Evolutionary conservation across 176 grass and related monocot species (phyloP), one percentile per base, ranked within the genome.

Genomic region (Eremochloa ophiuroides): DNA sequence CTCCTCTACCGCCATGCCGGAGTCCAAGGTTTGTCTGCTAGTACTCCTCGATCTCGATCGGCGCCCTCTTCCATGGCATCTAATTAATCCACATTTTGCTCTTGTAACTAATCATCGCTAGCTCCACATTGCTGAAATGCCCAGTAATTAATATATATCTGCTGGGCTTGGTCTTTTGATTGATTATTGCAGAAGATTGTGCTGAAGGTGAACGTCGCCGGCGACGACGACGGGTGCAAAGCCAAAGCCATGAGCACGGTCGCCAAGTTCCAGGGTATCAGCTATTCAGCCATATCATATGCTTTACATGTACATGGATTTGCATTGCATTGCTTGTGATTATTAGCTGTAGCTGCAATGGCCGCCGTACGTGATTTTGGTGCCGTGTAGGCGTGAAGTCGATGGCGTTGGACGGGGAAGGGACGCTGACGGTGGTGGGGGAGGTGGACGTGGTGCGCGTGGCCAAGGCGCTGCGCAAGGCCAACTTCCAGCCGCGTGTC

Each of bases 381-480:
- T n/a, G n/a, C n/a, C n/a, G n/a, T n/a, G n/a, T n/a, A n/a, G 93
- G 93, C 16, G 83, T 97, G 43, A 93, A 91, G 15, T 91, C 93
- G 14, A 43, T 97, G 62, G 33, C 35, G 75, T 55, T 93, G 72
- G 91, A 93, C 75, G 83, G 14, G 6, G 88, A 91, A 7, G 69
- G 80, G 26, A 91, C 71, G 60, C 63, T 97, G 85, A 97, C 88
- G 10, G 76, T 97, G 69, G 58, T 82, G 6, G 91, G 93, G 15
- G 79, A 80, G 1, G 93, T 88, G 62, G 91, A 97, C 73, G 91
- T 84, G 73, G 73, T 74, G 53, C 26, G 66, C 56, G 60, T 93
- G 40, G 83, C 80, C 61, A 63, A 46, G 37, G 63, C 62, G 62
- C 76, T 97, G 68, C 62, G 88, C 20, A 93, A 89, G 88, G 88